Percentiles rank a stretch among this genome's conserved stretches.
Evolutionary conservation across 2,329 filamentous ascomycete genomes (phyloP).

Genomic region (Aspergillus neoniger): DNA sequence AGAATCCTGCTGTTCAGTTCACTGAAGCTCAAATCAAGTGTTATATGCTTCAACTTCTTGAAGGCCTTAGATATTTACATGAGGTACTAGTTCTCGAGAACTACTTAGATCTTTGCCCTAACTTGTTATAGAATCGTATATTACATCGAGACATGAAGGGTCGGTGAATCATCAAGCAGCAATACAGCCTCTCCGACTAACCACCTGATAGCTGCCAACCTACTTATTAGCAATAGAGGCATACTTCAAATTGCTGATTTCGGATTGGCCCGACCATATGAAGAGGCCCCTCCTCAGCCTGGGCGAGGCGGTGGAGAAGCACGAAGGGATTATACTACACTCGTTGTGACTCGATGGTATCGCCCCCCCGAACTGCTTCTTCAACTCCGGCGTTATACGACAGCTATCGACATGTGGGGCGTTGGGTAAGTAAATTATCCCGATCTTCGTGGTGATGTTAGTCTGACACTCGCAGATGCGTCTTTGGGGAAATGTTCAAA

Average conservation of each 20-base stretch:
- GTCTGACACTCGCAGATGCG: conserved; percentile 64
- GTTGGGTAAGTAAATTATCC: conserved; percentile 68
- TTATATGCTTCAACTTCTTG: conserved; percentile 90
- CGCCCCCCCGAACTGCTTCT: conserved; percentile 89
- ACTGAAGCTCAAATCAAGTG: conserved; percentile 94
- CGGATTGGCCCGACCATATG: conserved; percentile 88
- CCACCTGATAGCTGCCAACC: conserved; percentile 69
- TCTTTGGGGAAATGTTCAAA: conserved; percentile 97
- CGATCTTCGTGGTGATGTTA: neutral
- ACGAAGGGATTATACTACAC: conserved; percentile 86
- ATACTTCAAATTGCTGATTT: conserved; percentile 97
- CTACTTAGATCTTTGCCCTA: conserved; percentile 11
- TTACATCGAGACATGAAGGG: conserved; percentile 96
- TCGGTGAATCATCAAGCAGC: conserved; percentile 20
- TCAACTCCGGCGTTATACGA: conserved; percentile 87
- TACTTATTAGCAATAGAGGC: conserved; percentile 92
- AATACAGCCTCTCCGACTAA: conserved; percentile 6
- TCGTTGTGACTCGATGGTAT: conserved; percentile 98
- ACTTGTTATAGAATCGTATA: conserved; percentile 63
- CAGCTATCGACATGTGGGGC: conserved; percentile 97
- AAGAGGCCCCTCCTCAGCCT: conserved; percentile 74
- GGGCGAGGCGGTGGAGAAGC: conserved; percentile 83
- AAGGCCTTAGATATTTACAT: conserved; percentile 88
- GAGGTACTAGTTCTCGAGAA: conserved; percentile 50
- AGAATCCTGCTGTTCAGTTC: conserved; percentile 88